Evolutionary conservation across 129 eudicot genomes (phyloP).

Genomic region (Chrysanthemum lavandulifolium): DNA sequence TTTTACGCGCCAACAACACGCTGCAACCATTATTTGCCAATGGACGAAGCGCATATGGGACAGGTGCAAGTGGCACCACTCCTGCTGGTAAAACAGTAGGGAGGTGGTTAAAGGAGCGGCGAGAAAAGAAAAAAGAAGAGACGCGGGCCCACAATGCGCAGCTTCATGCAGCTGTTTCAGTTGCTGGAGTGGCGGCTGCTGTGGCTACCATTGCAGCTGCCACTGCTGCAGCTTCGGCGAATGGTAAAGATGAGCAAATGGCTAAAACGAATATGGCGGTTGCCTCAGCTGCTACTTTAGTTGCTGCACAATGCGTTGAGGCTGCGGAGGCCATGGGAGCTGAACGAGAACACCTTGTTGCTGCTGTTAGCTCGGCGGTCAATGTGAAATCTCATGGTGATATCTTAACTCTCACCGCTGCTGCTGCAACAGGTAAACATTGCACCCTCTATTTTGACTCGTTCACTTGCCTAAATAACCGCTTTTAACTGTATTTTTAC

Average conservation of each 20-base stretch:
- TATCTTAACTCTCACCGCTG: constrained; percentile 91
- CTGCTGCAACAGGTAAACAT: constrained; percentile 84
- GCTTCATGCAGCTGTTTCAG: constrained; percentile 88
- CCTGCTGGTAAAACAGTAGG: constrained; percentile 94
- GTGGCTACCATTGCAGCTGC: constrained; percentile 95
- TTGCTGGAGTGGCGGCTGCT: constrained; percentile 94
- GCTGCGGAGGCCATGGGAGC: constrained; percentile 97
- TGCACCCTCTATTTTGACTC: neutral
- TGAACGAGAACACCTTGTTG: constrained; percentile 79
- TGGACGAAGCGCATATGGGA: constrained; percentile 44
- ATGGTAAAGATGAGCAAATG: constrained; percentile 78
- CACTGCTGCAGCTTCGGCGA: constrained; percentile 70
- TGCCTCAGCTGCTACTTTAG: constrained; percentile 92
- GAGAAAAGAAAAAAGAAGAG: constrained; percentile 94
- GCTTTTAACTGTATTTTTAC: neutral
- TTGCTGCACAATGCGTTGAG: constrained; percentile 98
- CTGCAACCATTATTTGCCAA: constrained; percentile 75
- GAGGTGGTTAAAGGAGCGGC: constrained; percentile 86
- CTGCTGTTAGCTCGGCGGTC: constrained; percentile 94
- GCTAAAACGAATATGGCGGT: constrained; percentile 93
- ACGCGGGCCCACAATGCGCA: constrained; percentile 90
- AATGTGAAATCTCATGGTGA: constrained; percentile 89
- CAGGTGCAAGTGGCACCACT: constrained; percentile 52
- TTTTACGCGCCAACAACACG: constrained; percentile 76
- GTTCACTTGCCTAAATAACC: neutral